These are phyloP conservation scores for Leishmania guyanensis DNA, from an alignment of 208 protist species.

Conservation along the genomic window DNA sequence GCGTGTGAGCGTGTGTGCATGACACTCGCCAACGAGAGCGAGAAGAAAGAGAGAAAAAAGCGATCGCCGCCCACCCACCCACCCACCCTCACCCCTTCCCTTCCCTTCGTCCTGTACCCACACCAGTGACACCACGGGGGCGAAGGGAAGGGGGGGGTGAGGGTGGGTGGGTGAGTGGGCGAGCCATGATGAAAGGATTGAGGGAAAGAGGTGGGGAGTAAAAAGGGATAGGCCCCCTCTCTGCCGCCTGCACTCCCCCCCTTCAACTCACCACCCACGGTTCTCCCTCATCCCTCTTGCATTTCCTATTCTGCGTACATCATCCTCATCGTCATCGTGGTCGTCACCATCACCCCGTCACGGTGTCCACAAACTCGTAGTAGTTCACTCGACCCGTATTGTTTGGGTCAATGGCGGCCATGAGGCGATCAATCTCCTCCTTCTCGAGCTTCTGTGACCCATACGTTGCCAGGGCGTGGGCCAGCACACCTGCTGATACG, in stretches of 20 bases:
- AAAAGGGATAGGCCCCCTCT: not conserved
- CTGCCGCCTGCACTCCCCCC: not conserved
- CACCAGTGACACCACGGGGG: not conserved
- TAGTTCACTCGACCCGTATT: slow-evolving; percentile 88
- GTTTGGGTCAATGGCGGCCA: slow-evolving; percentile 82
- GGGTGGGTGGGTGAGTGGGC: not conserved
- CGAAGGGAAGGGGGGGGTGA: not conserved
- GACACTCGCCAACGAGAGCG: not conserved
- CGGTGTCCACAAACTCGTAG: slow-evolving; percentile 82
- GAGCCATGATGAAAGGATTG: not conserved
- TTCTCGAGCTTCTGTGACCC: slow-evolving; percentile 84
- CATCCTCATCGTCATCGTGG: not conserved
- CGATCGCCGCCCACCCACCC: not conserved
- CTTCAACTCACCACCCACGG: not conserved
- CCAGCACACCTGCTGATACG: slow-evolving; percentile 84
- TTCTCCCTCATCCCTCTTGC: not conserved
- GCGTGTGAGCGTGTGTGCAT: not conserved
- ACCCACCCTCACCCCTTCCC: no score
- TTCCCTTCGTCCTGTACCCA: not conserved
- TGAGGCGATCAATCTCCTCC: slow-evolving; percentile 78
- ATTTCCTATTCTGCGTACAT: not conserved
- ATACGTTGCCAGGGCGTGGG: slow-evolving; percentile 89
- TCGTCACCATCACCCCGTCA: slow-evolving; percentile 38
- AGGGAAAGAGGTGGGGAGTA: not conserved
- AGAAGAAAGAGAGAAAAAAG: not conserved